phyloP scores from a whole-genome alignment of 345 rosid species.

The Hypericum perforatum region DNA sequence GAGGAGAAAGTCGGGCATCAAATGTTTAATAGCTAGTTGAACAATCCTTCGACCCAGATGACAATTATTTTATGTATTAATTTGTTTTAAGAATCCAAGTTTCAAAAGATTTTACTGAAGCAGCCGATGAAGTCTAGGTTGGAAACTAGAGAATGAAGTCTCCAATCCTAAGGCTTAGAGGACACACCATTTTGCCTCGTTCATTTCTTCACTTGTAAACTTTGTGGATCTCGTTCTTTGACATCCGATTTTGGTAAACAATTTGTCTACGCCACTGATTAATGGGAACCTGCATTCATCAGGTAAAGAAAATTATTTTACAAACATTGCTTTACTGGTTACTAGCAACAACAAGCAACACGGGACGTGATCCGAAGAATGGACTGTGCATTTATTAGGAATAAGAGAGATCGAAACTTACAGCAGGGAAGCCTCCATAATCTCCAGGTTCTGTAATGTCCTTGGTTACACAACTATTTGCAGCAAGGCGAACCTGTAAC shows the following conservation, averaged over 20 bases:
- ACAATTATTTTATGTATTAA: too few relatives aligned
- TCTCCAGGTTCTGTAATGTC: conserved; percentile 73
- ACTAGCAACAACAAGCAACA: conserved; percentile 3
- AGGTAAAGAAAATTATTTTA: background rate
- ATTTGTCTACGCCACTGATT: conserved; percentile 65
- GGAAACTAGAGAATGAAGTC: too few relatives aligned
- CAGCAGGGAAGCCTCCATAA: conserved; percentile 87
- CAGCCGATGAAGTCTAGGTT: too few relatives aligned
- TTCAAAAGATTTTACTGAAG: too few relatives aligned
- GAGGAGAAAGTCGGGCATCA: too few relatives aligned
- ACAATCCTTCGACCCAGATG: too few relatives aligned
- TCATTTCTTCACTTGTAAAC: too few relatives aligned
- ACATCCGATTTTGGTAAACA: conserved; percentile 13
- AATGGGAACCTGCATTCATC: conserved; percentile 47
- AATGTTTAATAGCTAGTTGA: too few relatives aligned
- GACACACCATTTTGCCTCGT: too few relatives aligned
- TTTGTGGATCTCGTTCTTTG: conserved; percentile 14
- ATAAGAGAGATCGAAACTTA: conserved; percentile 19
- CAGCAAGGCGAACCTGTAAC: conserved; percentile 65
- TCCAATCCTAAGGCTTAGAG: too few relatives aligned
- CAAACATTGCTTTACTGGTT: background rate
- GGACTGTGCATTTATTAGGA: background rate
- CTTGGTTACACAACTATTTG: conserved; percentile 64
- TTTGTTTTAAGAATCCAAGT: too few relatives aligned
- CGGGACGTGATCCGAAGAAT: background rate